A percentile compares a stretch with the other conserved stretches of the same genome.
phyloP scores from a whole-genome alignment of 176 grass and related monocot genomes.

The Aegilops tauschii region DNA sequence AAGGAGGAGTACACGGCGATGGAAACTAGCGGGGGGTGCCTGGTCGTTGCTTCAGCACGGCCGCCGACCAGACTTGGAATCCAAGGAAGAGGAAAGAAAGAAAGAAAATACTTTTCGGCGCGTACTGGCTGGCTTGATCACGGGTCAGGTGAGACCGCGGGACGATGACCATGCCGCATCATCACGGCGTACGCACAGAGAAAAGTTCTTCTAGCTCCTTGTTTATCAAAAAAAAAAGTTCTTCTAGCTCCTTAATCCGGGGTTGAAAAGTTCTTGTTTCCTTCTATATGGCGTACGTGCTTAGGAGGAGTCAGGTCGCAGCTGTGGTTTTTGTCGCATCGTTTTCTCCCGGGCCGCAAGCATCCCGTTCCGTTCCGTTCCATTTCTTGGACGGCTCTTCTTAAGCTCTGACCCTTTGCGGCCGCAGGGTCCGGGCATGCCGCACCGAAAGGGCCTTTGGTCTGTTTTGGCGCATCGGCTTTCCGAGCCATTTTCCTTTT shows the following conservation, averaged over 20 bases:
- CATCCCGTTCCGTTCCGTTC: conserved; percentile 4
- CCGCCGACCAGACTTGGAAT: conserved; percentile 3
- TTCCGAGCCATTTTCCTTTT: not conserved
- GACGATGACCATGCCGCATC: not conserved
- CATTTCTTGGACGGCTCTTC: conserved; percentile 21
- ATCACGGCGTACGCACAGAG: not conserved
- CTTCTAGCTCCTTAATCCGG: not conserved
- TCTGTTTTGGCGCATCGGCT: not conserved
- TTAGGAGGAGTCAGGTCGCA: not conserved
- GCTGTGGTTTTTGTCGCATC: not conserved
- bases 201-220: not conserved
- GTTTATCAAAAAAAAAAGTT: not conserved
- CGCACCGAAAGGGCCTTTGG: not conserved
- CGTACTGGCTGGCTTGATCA: not conserved
- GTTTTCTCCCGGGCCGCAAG: not conserved
- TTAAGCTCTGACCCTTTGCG: not conserved
- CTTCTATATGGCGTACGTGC: not conserved
- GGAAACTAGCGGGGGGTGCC: not conserved
- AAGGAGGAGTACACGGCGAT: too few relatives aligned
- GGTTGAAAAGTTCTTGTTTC: not conserved
- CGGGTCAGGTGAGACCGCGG: too few relatives aligned
- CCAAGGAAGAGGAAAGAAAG: not conserved
- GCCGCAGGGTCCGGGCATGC: not conserved
- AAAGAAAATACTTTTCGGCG: not conserved
- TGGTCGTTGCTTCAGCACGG: not conserved